Evolutionary conservation across 371 early-diverging fungal species (phyloP).

Genomic region (Lichtheimia hyalospora): DNA sequence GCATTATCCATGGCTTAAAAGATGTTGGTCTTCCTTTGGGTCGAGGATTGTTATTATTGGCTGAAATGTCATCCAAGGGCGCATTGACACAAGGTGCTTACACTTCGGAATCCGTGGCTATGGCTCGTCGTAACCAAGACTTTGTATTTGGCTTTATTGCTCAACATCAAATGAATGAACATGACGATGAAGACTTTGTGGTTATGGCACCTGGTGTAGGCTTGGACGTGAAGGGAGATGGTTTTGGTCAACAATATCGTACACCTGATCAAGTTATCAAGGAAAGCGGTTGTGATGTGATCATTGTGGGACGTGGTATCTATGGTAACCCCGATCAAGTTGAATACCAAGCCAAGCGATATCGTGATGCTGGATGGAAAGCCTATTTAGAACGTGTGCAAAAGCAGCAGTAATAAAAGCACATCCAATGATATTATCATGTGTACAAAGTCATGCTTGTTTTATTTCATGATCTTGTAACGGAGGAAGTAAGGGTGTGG

Average conservation of each 20-base stretch:
- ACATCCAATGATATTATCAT: too few relatives aligned
- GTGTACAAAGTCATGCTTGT: too few relatives aligned
- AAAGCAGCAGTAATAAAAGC: too few relatives aligned
- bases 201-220: constrained; percentile 96
- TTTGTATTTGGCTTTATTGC: constrained; percentile 96
- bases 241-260: constrained; percentile 93
- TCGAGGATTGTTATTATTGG: constrained; percentile 85
- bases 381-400: constrained; percentile 77
- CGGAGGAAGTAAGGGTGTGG: too few relatives aligned
- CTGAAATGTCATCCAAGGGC: constrained; percentile 96
- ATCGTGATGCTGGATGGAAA: constrained; percentile 92
- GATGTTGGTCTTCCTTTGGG: constrained; percentile 82
- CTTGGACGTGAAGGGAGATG: constrained; percentile 80
- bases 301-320: constrained; percentile 97
- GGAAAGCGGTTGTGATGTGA: constrained; percentile 88
- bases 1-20: constrained; percentile 88
- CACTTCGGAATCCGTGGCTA: constrained; percentile 80
- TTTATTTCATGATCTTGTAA: too few relatives aligned
- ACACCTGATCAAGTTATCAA: constrained; percentile 85
- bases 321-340: constrained; percentile 81
- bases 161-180: constrained; percentile 67
- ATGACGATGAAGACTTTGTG: constrained; percentile 77
- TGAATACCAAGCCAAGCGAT: constrained; percentile 73
- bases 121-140: constrained; percentile 84
- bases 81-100: constrained; percentile 81